Evolutionary conservation across 352 stramenopile genomes (phyloP), one percentile per base, ranked within the genome.

Genomic region (Phytopythium aichiense): DNA sequence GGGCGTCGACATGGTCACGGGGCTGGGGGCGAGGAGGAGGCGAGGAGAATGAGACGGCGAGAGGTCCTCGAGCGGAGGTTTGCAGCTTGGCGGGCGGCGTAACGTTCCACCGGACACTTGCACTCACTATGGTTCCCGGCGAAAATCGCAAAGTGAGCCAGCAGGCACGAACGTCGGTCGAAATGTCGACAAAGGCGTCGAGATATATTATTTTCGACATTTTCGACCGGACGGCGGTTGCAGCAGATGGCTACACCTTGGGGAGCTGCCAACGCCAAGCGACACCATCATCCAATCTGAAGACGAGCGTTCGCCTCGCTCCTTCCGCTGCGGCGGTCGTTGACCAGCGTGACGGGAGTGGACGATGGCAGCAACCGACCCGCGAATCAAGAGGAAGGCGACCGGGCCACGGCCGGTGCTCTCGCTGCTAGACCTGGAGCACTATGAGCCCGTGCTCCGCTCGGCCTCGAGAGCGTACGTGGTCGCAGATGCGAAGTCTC

Each of bases 361-460:
- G 5, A 16, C 45, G 5, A 51, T 51, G 45, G 45, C 45, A 18
- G 45, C 8, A n/a, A 31, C 0, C 4, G 45, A 51, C 4, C 11
- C 45, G 2, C 45, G 12, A 3, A 3, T 0, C 28, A 56, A 38
- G 49, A 46, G 20, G 52, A 58, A 31, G 33, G 16, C 28, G 15
- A 4, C 31, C 20, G 25, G 30, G 5, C 20, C 66, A 11, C 74
- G 67, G 8, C 73, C 85, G 42, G 65, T 76, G 9, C 85, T 90
- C 40, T 63, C 76, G 33, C 62, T 92, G 52, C 79, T 82, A 2
- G 71, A 72, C 61, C 72, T 92, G 51, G 73, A 89, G 35, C 75
- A 86, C 57, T 89, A 88, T 42, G 75, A 87, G 58, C 77, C 84
- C 1, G 79, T 93, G 52, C 60, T 84, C 48, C 53, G 61, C 50